Percentiles rank a stretch among this genome's conserved stretches.
Evolutionary conservation across 2,329 filamentous ascomycete species (phyloP).

Genomic region (Neonectria hederae): DNA sequence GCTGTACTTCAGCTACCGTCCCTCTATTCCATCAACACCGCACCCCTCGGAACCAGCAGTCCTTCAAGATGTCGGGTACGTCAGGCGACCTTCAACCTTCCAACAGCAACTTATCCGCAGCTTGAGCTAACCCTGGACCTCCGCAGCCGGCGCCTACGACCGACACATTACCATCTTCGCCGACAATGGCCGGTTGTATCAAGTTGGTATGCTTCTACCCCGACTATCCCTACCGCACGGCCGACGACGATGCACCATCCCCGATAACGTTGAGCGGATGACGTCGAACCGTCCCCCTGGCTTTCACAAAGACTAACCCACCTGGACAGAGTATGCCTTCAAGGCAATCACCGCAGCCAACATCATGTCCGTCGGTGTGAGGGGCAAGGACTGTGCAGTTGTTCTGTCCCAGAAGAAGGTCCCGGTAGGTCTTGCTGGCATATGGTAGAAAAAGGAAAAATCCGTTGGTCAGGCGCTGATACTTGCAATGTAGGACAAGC

Average conservation of each 20-base stretch:
- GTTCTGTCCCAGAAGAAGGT: constrained; percentile 99
- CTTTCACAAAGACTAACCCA: constrained; percentile 36
- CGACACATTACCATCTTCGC: constrained; percentile 99
- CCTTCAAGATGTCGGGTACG: constrained; percentile 64
- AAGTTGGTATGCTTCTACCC: constrained; percentile 82
- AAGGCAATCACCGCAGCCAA: constrained; percentile 99
- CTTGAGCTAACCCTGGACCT: constrained; percentile 42
- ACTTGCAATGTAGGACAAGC: constrained; percentile 78
- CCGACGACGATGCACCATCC: constrained; percentile 25
- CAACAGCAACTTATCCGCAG: constrained; percentile 18
- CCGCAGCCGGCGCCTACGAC: constrained; percentile 81
- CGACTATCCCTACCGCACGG: constrained; percentile 7
- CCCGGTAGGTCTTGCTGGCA: constrained; percentile 71
- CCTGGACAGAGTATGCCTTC: constrained; percentile 92
- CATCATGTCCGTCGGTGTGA: constrained; percentile 96
- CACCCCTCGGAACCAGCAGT: constrained; percentile 30
- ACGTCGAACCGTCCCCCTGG: constrained; percentile 6
- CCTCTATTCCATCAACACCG: constrained; percentile 14
- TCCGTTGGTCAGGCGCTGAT: constrained; percentile 32
- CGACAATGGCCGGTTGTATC: constrained; percentile 96
- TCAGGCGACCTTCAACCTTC: constrained; percentile 33
- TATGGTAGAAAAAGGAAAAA: not conserved
- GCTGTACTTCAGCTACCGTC: constrained; percentile 27
- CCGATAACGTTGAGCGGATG: constrained; percentile 27
- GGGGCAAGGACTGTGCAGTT: constrained; percentile 96